Base-by-base conservation (phyloP, 345 rosid species). In the Eucalyptus pauciflora region DNA sequence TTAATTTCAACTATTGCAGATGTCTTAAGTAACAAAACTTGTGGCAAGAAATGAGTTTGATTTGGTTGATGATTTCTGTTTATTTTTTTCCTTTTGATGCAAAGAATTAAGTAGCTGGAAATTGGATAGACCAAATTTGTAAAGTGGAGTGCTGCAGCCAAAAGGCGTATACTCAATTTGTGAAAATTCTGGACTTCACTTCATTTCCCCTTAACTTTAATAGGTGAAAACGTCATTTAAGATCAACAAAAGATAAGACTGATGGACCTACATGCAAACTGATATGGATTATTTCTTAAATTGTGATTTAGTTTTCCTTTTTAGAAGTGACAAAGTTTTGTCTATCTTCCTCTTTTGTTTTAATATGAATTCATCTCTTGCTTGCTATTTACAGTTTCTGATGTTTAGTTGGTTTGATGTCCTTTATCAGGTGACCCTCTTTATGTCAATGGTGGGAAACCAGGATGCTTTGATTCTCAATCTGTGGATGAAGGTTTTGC, bases 371-470 rank as follows among this genome's bases (percentile, higher is more conserved):
- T 86, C 24, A 31, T 18, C 45, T 49, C 58, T 31, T 54, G 27
- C 43, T 7, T 9, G 8, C 41, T 16, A 86, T 50, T 3, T 24
- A 51, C 37, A 17, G 41, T 24, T 50, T 54, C 45, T 86, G 52
- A 33, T 43, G 58, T 81, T 86, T 64, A 76, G 83, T 76, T 76
- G 27, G 27, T 18, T 37, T 12, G 27, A 37, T 88, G 86, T 37
- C 50, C 64, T 62, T 62, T 10, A 91, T 88, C 95, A 96, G 99
- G 97, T 86, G 96, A 97, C 94, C 96, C 97, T 85, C 97, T 96
- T 33, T 96, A 96, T 93, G 92, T 89, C 71, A 91, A 79, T 52
- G 97, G 98, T 7, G 98, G 98, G 89, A 94, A 93, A 90, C 97
- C 99, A 60, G 94, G 91, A 90, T 87, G 90, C 90, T 92, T 90